Evolutionary conservation across 2,329 filamentous ascomycete genomes (phyloP), one percentile per base, ranked within the genome.

Genomic region (Mollisiaceae sp.): DNA sequence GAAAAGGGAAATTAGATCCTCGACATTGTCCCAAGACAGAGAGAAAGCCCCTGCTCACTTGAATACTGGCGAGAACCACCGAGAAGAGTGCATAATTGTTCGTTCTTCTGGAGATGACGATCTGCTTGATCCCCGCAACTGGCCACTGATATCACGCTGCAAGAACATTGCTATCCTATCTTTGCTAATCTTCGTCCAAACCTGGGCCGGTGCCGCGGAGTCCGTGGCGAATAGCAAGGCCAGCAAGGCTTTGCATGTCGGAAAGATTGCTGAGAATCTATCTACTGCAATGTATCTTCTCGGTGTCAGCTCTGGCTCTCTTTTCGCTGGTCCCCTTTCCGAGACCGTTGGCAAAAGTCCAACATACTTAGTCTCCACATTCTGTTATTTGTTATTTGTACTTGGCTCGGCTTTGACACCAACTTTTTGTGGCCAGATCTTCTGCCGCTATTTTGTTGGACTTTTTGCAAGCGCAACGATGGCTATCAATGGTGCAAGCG

Each of bases 401-500:
- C 20, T 18, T 45, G 43, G n/a, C 43, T n/a, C 43, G 14, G 43
- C 15, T n/a, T 18, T 45, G 14, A 35, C 57, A 20, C 57, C 38
- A 27, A 59, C 14, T 6, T 45, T 43, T 45, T 18, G 38, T 43
- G 57, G 8, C 20, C 57, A 59, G 24, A 22, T 59, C 35, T 18
- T 27, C 5, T 59, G 18, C n/a, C 57, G 57, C 8, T 59, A 24
- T 22, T 24, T 59, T 14, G 9, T 32, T 18, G 57, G 57, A 24
- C 27, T 59, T 15, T 58, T 38, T 36, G 32, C 56, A 12, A 58
- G 56, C 22, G 32, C 56, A 11, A 38, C 56, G 12, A 18, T 58
- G 56, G 35, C 56, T 12, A 58, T 58, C 11, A 39, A 58, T 24
- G 56, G 56, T 39, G 56, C 20, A 11, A 58, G 35, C 56, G 27